Conservation (phyloP, 2,329 filamentous ascomycete species). For the Penicillium decumbens region DNA sequence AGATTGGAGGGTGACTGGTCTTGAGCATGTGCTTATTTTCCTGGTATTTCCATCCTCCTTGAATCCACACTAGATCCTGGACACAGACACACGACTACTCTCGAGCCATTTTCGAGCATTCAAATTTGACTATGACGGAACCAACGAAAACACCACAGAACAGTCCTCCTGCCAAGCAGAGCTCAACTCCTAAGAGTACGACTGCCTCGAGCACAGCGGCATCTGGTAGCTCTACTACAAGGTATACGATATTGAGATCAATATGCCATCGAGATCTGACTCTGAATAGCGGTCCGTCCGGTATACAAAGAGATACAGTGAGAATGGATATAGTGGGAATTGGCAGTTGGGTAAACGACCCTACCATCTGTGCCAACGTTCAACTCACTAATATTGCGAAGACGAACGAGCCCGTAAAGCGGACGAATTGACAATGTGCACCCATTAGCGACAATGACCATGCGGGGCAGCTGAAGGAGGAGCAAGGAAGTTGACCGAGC, state of each 20-base stretch:
- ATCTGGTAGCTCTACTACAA: background rate
- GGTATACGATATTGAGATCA: background rate
- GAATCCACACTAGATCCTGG: background rate
- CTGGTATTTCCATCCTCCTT: constrained; percentile 3
- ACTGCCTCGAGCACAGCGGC: background rate
- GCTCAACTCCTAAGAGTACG: background rate
- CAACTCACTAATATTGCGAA: background rate
- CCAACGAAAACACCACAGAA: background rate
- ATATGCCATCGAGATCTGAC: background rate
- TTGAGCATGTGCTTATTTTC: background rate
- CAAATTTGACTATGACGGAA: background rate
- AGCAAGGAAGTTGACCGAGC: background rate
- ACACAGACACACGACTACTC: background rate
- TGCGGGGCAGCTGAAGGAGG: background rate
- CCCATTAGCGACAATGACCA: background rate
- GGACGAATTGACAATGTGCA: background rate
- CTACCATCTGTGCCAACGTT: background rate
- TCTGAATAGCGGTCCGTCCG: background rate
- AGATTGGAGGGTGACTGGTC: background rate
- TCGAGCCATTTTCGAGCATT: background rate
- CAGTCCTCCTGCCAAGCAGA: background rate
- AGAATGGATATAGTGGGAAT: background rate
- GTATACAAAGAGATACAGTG: background rate
- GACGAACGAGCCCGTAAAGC: background rate
- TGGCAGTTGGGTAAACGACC: background rate